These are phyloP conservation scores for Penicillium sp. DNA, from an alignment of 2,329 filamentous ascomycete genomes.

Conservation along the genomic window DNA sequence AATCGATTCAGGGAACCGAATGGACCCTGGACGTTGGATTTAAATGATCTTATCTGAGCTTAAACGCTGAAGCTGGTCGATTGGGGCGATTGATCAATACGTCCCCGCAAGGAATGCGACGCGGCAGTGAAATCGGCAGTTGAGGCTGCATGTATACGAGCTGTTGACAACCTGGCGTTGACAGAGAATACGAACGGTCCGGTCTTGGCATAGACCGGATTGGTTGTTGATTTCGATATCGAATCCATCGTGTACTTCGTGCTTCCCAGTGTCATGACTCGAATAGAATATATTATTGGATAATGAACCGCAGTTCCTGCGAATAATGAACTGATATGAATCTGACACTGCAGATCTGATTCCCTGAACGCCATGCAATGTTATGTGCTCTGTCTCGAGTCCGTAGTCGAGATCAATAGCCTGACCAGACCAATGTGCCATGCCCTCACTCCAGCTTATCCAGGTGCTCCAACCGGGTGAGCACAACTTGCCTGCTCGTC, in stretches of 20 bases:
- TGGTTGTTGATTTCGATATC: conserved; percentile 17
- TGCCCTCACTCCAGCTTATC: conserved; percentile 77
- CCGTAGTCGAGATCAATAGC: conserved; percentile 2
- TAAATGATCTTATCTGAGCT: conserved; percentile 21
- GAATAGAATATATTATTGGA: neutral
- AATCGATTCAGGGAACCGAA: conserved; percentile 12
- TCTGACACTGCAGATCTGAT: neutral
- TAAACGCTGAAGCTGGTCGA: conserved; percentile 12
- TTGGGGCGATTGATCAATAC: neutral
- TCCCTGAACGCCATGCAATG: conserved; percentile 20
- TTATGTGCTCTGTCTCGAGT: conserved; percentile 12
- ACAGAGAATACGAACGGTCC: conserved; percentile 13
- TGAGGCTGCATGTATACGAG: conserved; percentile 6
- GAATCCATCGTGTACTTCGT: conserved; percentile 9
- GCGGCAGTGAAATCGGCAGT: conserved; percentile 32
- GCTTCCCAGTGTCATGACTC: too few relatives aligned
- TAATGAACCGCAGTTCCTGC: too few relatives aligned
- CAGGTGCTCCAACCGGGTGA: conserved; percentile 88
- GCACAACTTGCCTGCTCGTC: conserved; percentile 95
- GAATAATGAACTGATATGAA: too few relatives aligned
- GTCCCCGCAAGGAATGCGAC: conserved; percentile 14
- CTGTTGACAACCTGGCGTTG: neutral
- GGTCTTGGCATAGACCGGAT: conserved; percentile 13
- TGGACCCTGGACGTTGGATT: conserved; percentile 15
- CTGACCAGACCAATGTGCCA: too few relatives aligned